Conservation (phyloP, 2,329 filamentous ascomycete genomes). For the Escovopsis sp. region DNA sequence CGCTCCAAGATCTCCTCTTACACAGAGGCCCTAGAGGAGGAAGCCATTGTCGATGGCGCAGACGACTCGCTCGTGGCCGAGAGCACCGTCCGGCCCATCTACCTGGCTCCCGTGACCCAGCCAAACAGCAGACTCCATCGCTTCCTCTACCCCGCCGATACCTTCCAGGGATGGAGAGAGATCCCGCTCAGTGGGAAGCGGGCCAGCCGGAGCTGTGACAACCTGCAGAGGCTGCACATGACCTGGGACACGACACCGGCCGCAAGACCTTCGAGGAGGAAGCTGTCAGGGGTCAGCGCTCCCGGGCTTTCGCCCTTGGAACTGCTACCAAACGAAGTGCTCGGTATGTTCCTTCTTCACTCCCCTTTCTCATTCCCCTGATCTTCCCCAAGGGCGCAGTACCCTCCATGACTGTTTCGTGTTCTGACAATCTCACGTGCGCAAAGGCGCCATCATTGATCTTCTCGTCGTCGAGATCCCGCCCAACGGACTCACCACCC, state of each 20-base stretch:
- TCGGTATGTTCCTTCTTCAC: conserved; percentile 34
- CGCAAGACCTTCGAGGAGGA: conserved; percentile 16
- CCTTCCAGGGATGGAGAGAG: conserved; percentile 48
- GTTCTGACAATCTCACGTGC: background rate
- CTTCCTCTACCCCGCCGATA: conserved; percentile 42
- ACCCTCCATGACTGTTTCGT: background rate
- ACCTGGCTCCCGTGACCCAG: conserved; percentile 37
- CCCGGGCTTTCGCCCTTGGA: conserved; percentile 47
- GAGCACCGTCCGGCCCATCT: conserved; percentile 27
- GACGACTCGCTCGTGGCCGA: conserved; percentile 30
- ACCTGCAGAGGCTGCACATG: conserved; percentile 40
- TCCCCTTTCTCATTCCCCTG: too few relatives aligned
- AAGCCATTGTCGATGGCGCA: conserved; percentile 24
- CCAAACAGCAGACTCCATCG: conserved; percentile 42
- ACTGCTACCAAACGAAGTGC: conserved; percentile 53
- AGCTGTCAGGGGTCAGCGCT: conserved; percentile 14
- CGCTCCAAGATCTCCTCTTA: conserved; percentile 49
- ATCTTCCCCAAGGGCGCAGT: background rate
- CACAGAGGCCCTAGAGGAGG: conserved; percentile 32
- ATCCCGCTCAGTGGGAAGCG: conserved; percentile 44
- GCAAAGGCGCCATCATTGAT: conserved; percentile 55
- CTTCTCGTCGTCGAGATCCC: conserved; percentile 58
- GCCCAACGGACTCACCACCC: conserved; percentile 56
- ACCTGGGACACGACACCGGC: conserved; percentile 33
- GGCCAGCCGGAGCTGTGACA: conserved; percentile 46